These are phyloP conservation scores for Kondoa subrosea DNA, from an alignment of 768 basidiomycete genomes.

Conservation along the genomic window DNA sequence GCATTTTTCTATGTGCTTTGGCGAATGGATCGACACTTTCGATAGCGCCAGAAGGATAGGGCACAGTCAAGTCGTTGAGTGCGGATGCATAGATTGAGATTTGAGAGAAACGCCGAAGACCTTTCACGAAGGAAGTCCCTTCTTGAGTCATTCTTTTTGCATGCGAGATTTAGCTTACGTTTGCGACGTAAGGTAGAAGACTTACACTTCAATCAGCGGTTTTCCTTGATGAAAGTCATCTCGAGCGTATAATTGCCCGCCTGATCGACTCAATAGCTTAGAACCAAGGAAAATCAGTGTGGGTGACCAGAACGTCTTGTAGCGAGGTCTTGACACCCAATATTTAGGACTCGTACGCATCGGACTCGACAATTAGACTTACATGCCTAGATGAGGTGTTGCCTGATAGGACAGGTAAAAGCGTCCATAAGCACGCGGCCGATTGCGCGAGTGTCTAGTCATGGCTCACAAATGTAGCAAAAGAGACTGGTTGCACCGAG, in stretches of 20 bases:
- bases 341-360: background rate
- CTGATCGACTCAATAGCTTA: conserved; percentile 56
- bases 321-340: conserved; percentile 26
- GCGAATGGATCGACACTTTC: conserved; percentile 12
- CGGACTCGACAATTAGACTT: conserved; percentile 21
- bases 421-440: too few species aligned
- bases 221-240: conserved; percentile 50
- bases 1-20: conserved; percentile 5
- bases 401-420: too few species aligned
- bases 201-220: conserved; percentile 49
- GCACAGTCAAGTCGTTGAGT: conserved; percentile 51
- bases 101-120: conserved; percentile 48
- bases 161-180: background rate
- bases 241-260: conserved; percentile 55
- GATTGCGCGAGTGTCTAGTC: too few species aligned
- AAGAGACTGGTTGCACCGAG: conserved; percentile 54
- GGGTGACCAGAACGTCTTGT: conserved; percentile 45
- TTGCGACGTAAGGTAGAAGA: background rate
- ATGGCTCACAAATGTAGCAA: conserved; percentile 64
- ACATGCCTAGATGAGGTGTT: conserved; percentile 65
- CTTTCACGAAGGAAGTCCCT: conserved; percentile 63
- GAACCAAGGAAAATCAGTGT: conserved; percentile 47
- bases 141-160: background rate
- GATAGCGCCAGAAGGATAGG: conserved; percentile 61
- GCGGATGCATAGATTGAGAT: conserved; percentile 68